Evolutionary conservation across 306 rosid species (phyloP), one percentile per base, ranked within the genome.

Genomic region (Castanopsis chinensis): DNA sequence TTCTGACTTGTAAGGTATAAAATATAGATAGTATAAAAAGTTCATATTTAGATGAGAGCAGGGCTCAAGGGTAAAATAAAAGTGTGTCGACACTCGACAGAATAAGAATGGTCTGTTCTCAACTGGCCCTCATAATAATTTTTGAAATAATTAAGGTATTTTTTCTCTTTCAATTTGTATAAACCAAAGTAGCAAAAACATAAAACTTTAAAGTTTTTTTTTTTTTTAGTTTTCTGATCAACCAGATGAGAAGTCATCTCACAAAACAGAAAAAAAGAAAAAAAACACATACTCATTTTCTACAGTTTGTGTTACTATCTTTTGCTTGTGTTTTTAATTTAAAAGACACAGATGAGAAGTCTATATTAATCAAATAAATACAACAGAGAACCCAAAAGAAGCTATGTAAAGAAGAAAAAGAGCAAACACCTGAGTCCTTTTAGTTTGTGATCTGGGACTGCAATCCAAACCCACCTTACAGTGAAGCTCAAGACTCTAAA

Each of bases 381-480:
- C n/a, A 27, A 67, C 18, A 71, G 10, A 35, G 21, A 75, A 52
- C 27, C 78, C 23, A 72, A 12, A n/a, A 71, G 57, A 19, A 35
- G n/a, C 19, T 21, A 74, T 41, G 45, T 41, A 41, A 41, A 41
- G 45, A 41, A 41, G 45, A 41, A 41, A 41, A 41, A 41, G 45
- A 8, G 45, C 4, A 67, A 19, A 64, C 61, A 83, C 56, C 83
- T 69, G 74, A n/a, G 30, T 74, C 49, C 8, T 58, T 23, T 56
- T 30, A 20, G 75, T 32, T 67, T 55, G 49, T 55, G 61, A 23
- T 51, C 43, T 58, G 75, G 28, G 51, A 17, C 53, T 73, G 68
- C 23, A 57, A 59, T 69, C 58, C 75, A 61, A 51, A 65, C 45
- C 52, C 76, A 53, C n/a, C 25, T 73, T 25, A 33, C 61, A 73